Evolutionary conservation across 108 stramenopile genomes (phyloP), one percentile per base, ranked within the genome.

Genomic region (Nitzschia putrida): DNA sequence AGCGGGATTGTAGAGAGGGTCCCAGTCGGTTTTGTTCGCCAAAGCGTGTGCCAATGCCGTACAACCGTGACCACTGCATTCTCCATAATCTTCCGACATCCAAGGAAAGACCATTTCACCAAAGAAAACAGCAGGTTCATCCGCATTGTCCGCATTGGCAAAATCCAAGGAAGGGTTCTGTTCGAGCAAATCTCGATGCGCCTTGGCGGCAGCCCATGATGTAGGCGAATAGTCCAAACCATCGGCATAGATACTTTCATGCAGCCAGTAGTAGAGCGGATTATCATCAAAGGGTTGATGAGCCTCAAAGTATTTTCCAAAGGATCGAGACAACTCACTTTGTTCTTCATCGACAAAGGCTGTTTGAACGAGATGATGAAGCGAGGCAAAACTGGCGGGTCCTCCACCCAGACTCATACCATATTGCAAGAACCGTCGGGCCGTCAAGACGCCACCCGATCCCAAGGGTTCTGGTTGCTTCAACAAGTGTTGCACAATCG

Each of bases 31-130:
- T 68, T 88, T 90, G 18, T 41, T 47, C 7, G 95, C 94, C 61
- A 97, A 73, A 0, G 81, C 57, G 53, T 91, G 63, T 0, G 93
- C 87, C 11, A 96, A 69, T n/a, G 73, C 42, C 23, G 68, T 66
- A 74, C 89, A 84, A 6, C 88, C 91, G 41, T 79, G 3, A 5
- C 85, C 86, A 44, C 73, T 70, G 29, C 92, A 68, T 69, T 90
- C 93, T 10, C 69, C 84, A 74, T 80, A 96, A 61, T 96, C 95
- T 54, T 97, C 82, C 34, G 88, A 71, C 95, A 97, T 96, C 86
- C 90, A 95, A 2, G 91, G 88, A 79, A 95, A 97, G 0, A 97
- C 90, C 92, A 95, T 95, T 81, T 97, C 97, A 9, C 94, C 95
- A 70, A 89, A 90, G 64, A 94, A 86, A 6, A 90, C 45, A 0